phyloP scores from a whole-genome alignment of 2,329 filamentous ascomycete genomes.

The Aspergillus carbonarius region DNA sequence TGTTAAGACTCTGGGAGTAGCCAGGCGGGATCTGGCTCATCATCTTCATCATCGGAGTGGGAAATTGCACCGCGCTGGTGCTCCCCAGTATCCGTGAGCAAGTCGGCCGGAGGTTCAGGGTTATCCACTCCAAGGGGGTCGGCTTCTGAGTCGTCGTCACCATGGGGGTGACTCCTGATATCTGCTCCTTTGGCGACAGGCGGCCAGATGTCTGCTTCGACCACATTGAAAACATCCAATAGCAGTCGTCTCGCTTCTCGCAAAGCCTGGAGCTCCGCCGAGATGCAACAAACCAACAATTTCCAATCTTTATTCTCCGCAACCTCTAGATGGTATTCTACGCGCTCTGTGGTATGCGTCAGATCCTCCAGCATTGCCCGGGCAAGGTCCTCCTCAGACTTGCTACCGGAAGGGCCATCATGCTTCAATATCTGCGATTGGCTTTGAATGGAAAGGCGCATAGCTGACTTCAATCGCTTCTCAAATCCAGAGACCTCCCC shows the following conservation, averaged over 20 bases:
- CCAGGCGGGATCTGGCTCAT: conserved; percentile 47
- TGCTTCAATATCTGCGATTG: conserved; percentile 19
- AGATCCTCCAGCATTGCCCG: conserved; percentile 46
- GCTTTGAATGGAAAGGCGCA: conserved; percentile 32
- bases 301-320: conserved; percentile 60
- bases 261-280: conserved; percentile 60
- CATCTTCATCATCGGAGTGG: conserved; percentile 41
- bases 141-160: conserved; percentile 9
- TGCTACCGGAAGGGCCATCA: conserved; percentile 11
- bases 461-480: conserved; percentile 31
- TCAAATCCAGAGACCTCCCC: conserved; percentile 54
- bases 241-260: conserved; percentile 41
- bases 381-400: conserved; percentile 25
- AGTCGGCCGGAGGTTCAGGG: conserved; percentile 38
- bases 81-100: conserved; percentile 31
- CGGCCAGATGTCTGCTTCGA: conserved; percentile 19
- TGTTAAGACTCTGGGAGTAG: conserved; percentile 33
- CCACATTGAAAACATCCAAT: conserved; percentile 32
- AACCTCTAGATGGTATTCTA: conserved; percentile 51
- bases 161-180: conserved; percentile 1
- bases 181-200: conserved; percentile 7
- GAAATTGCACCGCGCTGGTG: conserved; percentile 20
- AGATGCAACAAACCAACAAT: conserved; percentile 61
- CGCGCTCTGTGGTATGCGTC: conserved; percentile 44
- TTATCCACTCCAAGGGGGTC: conserved; percentile 30